Base-by-base conservation (phyloP, 805 yeast species). In the Sugiyamaella smithiae region DNA sequence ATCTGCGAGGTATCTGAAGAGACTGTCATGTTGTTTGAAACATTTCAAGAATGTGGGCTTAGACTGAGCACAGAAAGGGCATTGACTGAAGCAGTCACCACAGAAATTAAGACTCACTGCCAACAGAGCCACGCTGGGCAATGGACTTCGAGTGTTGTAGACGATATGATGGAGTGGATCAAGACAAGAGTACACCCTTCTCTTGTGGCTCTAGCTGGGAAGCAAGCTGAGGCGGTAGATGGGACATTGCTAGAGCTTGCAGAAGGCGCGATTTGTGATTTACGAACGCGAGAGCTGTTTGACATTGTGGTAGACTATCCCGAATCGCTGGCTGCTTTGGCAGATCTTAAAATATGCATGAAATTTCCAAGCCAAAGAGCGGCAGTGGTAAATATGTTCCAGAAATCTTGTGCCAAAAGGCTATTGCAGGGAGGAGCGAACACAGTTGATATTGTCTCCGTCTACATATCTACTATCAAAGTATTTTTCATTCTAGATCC, bases 401-500 rank as follows among this genome's bases (percentile, higher is more conserved):
- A 74, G 5, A 51, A 57, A 0, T 57, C 67, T 1, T 77, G 85
- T 48, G 61, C 70, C 19, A 60, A 57, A 28, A 63, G 75, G 28
- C 61, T 89, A 8, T 69, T 90, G 17, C 93, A 88, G 58, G 84
- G 95, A 2, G 96, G 96, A 17, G 77, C 85, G 1, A 81, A 85
- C 56, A 91, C 98, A 0, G 74, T 75, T 3, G 87, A 82, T 44
- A 81, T 88, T 5, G 76, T 91, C 22, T 67, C 78, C 1, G 78
- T 76, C 46, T 91, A 87, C 60, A 80, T 85, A 3, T 77, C 81
- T 12, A 80, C 90, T 1, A 84, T 90, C 40, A 74, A 80, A 54
- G 74, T 89, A 0, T 88, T 91, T 51, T 63, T 84, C 23, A 67
- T 82, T 0, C 70, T 93, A n/a, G 98, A 91, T 58, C 95, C 96